Percentiles rank a stretch among this genome's conserved stretches.
These are phyloP conservation scores for Flagelloscypha sp. DNA, from an alignment of 768 basidiomycete genomes.

Conservation along the genomic window DNA sequence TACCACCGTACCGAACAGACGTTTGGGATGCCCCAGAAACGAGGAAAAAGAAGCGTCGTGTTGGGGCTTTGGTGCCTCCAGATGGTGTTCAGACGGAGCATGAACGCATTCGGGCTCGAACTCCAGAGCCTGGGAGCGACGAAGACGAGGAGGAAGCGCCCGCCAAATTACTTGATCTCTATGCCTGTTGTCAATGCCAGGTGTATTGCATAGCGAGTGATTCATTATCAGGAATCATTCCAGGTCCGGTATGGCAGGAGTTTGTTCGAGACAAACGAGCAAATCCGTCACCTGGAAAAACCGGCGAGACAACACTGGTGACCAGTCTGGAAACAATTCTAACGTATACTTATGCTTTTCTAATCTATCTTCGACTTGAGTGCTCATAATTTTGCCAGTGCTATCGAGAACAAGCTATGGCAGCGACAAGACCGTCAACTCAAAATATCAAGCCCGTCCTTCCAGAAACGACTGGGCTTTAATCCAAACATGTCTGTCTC, in stretches of 20 bases:
- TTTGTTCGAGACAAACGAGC: conserved; percentile 52
- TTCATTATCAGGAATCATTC: conserved; percentile 67
- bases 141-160: conserved; percentile 28
- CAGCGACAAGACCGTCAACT: conserved; percentile 54
- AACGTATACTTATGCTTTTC: conserved; percentile 34
- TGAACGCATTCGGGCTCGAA: conserved; percentile 23
- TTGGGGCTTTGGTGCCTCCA: conserved; percentile 24
- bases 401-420: conserved; percentile 73
- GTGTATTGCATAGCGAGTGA: conserved; percentile 63
- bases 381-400: conserved; percentile 30
- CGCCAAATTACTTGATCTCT: conserved; percentile 63
- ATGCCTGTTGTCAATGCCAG: conserved; percentile 80
- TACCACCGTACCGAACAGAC: conserved; percentile 48
- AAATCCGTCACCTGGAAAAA: conserved; percentile 50
- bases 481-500: conserved; percentile 45
- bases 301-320: conserved; percentile 45
- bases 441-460: conserved; percentile 43
- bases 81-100: conserved; percentile 36
- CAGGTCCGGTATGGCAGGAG: conserved; percentile 51
- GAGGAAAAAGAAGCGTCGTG: conserved; percentile 45
- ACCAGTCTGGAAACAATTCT: conserved; percentile 59
- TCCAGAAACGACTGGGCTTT: conserved; percentile 64
- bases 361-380: conserved; percentile 4
- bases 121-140: conserved; percentile 26
- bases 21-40: conserved; percentile 50